These are phyloP conservation scores for Cordyceps cateniannulata DNA, from an alignment of 2,329 filamentous ascomycete species.

Conservation along the genomic window DNA sequence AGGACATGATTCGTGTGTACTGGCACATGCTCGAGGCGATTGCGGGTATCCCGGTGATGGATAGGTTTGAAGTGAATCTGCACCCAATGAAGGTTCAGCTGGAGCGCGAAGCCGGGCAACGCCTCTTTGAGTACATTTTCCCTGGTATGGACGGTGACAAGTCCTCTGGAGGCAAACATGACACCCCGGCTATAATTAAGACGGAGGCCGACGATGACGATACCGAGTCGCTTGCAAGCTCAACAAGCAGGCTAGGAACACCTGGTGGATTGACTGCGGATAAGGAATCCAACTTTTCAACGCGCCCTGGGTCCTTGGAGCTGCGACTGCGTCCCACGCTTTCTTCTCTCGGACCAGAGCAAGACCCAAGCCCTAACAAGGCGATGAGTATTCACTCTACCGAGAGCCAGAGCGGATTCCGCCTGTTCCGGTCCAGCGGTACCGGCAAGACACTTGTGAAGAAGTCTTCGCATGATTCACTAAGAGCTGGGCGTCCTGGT, in stretches of 20 bases:
- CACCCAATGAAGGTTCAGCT: conserved; percentile 92
- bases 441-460: conserved; percentile 40
- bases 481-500: conserved; percentile 39
- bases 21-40: conserved; percentile 99
- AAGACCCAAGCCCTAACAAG: conserved; percentile 35
- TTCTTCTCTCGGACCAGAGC: conserved; percentile 43
- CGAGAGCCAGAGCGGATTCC: conserved; percentile 42
- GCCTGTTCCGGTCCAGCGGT: conserved; percentile 41
- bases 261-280: conserved; percentile 27
- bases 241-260: conserved; percentile 30
- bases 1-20: conserved; percentile 86
- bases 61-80: conserved; percentile 90
- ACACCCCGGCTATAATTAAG: conserved; percentile 53
- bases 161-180: conserved; percentile 41
- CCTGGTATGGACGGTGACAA: conserved; percentile 65
- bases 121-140: conserved; percentile 95
- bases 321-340: conserved; percentile 78
- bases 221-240: conserved; percentile 32
- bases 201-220: conserved; percentile 43
- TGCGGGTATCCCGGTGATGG: conserved; percentile 93
- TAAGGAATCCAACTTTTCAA: conserved; percentile 45
- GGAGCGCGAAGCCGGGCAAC: conserved; percentile 86
- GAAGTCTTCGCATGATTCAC: conserved; percentile 52
- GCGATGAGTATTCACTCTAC: conserved; percentile 42
- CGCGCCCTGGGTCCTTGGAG: conserved; percentile 68